Evolutionary conservation across 75 land plant genomes (phyloP).

Genomic region (Pseudotsuga menziesii): DNA sequence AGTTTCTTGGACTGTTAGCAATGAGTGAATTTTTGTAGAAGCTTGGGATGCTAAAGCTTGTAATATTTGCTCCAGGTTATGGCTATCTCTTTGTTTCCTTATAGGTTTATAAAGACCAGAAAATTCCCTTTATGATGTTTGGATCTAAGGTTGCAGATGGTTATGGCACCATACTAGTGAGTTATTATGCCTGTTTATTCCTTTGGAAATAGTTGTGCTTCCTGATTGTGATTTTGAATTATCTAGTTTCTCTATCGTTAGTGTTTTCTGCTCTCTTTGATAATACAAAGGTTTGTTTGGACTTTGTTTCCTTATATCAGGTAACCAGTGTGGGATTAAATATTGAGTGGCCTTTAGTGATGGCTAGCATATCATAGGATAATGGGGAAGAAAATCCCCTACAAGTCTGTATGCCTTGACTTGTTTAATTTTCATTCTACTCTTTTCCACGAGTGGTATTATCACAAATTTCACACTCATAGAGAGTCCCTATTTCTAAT

Average conservation of each 20-base stretch:
- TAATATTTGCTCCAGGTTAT: neutral
- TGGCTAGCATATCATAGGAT: constrained; percentile 56
- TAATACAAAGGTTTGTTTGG: no score
- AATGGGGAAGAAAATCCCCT: constrained; percentile 65
- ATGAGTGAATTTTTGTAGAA: neutral
- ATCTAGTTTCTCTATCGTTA: no score
- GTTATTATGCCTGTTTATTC: constrained; percentile 6
- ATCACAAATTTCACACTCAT: neutral
- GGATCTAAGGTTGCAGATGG: constrained; percentile 88
- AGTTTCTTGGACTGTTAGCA: neutral
- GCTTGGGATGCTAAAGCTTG: neutral
- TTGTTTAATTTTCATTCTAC: neutral
- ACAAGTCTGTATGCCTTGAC: constrained; percentile 24
- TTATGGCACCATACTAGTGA: constrained; percentile 73
- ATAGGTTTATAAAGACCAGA: constrained; percentile 52
- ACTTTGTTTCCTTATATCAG: constrained; percentile 13
- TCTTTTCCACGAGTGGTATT: neutral
- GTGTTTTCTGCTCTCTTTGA: no score
- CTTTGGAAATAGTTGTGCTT: neutral
- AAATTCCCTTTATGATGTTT: constrained; percentile 67
- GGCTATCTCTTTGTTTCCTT: neutral
- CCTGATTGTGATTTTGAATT: no score
- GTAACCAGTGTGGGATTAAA: constrained; percentile 78
- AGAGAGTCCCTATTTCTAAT: neutral
- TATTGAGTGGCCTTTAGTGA: constrained; percentile 72